Conservation (phyloP, 768 basidiomycete species). For the Tricholoma terreum region DNA sequence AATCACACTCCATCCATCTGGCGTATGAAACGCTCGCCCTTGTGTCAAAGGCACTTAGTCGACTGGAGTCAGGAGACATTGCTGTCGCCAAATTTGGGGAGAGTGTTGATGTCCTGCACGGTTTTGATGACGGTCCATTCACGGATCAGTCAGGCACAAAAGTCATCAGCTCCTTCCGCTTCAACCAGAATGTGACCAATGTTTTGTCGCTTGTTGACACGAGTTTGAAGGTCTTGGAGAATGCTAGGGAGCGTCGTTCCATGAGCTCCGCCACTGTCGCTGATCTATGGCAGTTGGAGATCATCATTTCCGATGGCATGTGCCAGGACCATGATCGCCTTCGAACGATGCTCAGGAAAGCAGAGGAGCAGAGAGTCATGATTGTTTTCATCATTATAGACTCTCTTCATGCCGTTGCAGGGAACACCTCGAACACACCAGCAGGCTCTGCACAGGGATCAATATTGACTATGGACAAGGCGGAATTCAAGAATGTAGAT, state of each 20-base stretch:
- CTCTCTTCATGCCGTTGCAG: slow-evolving; percentile 55
- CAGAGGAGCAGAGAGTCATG: slow-evolving; percentile 89
- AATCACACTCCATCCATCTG: slow-evolving; percentile 87
- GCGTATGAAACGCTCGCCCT: slow-evolving; percentile 92
- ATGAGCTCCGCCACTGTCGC: slow-evolving; percentile 61
- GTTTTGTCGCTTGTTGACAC: slow-evolving; percentile 79
- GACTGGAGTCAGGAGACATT: slow-evolving; percentile 94
- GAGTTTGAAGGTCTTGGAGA: slow-evolving; percentile 69
- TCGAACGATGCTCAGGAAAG: slow-evolving; percentile 74
- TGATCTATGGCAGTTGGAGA: slow-evolving; percentile 95
- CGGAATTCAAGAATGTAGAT: slow-evolving; percentile 76
- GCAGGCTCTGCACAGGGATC: slow-evolving; percentile 52
- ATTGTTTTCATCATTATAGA: slow-evolving; percentile 96
- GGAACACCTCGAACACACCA: slow-evolving; percentile 13
- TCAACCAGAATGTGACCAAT: slow-evolving; percentile 87
- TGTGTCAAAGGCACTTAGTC: slow-evolving; percentile 85
- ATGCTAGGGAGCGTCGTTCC: slow-evolving; percentile 66
- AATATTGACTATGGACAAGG: slow-evolving; percentile 91
- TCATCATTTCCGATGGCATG: slow-evolving; percentile 99
- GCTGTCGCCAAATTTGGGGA: slow-evolving; percentile 90
- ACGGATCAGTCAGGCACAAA: slow-evolving; percentile 77
- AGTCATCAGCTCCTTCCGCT: slow-evolving; percentile 82
- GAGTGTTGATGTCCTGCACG: slow-evolving; percentile 82
- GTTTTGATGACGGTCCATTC: slow-evolving; percentile 78
- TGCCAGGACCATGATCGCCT: slow-evolving; percentile 93